Evolutionary conservation across 441 rosid genomes (phyloP).

Genomic region (Geranium incanum): DNA sequence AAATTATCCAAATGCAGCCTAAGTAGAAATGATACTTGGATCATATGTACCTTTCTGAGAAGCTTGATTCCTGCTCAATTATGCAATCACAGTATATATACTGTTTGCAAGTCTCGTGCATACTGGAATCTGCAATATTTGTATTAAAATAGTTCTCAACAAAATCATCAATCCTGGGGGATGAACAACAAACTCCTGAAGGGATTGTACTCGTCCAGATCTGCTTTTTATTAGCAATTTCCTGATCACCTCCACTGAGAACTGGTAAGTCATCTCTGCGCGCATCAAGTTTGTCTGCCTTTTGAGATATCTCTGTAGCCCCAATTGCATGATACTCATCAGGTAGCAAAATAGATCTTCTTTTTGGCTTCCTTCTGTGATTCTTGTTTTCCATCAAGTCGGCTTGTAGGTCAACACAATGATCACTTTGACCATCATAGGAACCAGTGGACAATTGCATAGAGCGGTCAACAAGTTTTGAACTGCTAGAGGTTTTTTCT

Average conservation of each 20-base stretch:
- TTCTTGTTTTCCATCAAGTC: constrained; percentile 34
- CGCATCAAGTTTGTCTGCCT: constrained; percentile 24
- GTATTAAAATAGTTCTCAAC: constrained; percentile 51
- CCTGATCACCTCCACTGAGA: constrained; percentile 19
- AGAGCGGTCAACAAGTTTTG: constrained; percentile 20
- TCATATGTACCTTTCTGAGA: constrained; percentile 50
- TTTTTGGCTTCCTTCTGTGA: constrained; percentile 45
- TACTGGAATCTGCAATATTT: constrained; percentile 47
- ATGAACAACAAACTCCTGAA: constrained; percentile 27
- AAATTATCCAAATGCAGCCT: not conserved
- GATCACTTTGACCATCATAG: constrained; percentile 33
- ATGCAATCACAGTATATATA: constrained; percentile 56
- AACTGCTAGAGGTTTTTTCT: constrained; percentile 28
- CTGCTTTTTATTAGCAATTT: constrained; percentile 24
- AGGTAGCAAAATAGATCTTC: constrained; percentile 47
- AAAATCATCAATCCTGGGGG: constrained; percentile 34
- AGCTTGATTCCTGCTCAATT: constrained; percentile 53
- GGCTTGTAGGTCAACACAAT: constrained; percentile 35
- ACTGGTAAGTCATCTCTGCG: constrained; percentile 17
- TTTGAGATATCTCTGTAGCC: constrained; percentile 20
- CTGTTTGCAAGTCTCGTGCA: constrained; percentile 52
- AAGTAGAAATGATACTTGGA: not conserved
- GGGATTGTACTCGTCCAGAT: constrained; percentile 20
- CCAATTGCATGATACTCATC: constrained; percentile 34
- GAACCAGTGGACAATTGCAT: constrained; percentile 25